These are phyloP conservation scores for Luffa acutangula DNA, from an alignment of 306 rosid species.

Conservation along the genomic window DNA sequence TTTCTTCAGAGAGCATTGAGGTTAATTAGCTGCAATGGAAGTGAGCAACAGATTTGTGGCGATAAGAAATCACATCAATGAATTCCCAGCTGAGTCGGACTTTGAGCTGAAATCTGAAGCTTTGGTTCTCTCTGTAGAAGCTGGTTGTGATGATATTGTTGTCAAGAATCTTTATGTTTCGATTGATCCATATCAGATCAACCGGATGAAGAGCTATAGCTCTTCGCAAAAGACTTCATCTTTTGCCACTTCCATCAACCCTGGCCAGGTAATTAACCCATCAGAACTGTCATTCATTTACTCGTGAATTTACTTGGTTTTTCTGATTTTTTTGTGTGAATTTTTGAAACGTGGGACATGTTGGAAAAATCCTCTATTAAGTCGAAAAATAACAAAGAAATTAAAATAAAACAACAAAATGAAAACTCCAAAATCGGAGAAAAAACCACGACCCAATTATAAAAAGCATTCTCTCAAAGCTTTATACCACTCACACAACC, in stretches of 20 bases:
- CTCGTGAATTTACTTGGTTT: no score
- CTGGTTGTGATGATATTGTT: conserved; percentile 34
- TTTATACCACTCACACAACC: no score
- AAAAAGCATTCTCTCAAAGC: no score
- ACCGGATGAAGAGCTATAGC: conserved; percentile 43
- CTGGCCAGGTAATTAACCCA: conserved; percentile 27
- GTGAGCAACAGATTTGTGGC: conserved; percentile 38
- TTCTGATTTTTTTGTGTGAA: no score
- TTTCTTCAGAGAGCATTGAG: not conserved
- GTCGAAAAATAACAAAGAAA: no score
- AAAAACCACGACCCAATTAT: no score
- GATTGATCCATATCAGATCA: conserved; percentile 52
- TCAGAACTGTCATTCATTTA: no score
- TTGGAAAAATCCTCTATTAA: no score
- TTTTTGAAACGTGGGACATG: no score
- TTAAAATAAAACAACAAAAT: no score
- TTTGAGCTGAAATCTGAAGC: conserved; percentile 35
- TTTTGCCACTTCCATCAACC: conserved; percentile 25
- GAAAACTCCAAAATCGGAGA: no score
- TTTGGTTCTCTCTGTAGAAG: conserved; percentile 14
- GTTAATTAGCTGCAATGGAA: conserved; percentile 24
- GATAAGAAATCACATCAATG: conserved; percentile 27
- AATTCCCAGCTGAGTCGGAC: conserved; percentile 36
- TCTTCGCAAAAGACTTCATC: conserved; percentile 25
- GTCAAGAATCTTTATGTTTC: conserved; percentile 52